Base-by-base conservation (phyloP, 495 filamentous ascomycete species). In the Massariosphaeria phaeospora region DNA sequence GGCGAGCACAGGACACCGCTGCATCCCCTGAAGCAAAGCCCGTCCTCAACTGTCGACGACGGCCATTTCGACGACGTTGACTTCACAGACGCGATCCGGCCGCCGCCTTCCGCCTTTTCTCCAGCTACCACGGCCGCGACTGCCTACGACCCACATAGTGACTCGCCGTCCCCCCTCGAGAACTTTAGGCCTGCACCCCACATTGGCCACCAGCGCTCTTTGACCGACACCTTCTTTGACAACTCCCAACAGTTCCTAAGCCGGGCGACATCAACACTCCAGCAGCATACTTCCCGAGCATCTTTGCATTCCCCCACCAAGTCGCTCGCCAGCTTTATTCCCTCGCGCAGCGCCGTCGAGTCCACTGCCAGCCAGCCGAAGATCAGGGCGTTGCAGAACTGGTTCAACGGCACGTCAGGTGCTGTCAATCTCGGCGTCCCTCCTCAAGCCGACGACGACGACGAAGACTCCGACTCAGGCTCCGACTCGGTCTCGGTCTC, bases 31-130 rank as follows among this genome's bases (percentile, higher is more conserved):
- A 59, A 59, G 26, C 56, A 54, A 26, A 44, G 57, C 35, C 59
- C 59, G 2, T 38, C 50, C 0, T 61, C 58, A 7, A 49, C 38
- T 23, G 26, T 36, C 39, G 51, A 45, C 18, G 20, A 50, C 25
- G 26, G 25, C 6, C 5, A 9, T 18, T 63, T 63, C 34, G 55
- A 63, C 44, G 61, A 63, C 23, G 18, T 51, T 48, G 50, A 46
- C 34, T 39, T 63, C 42, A 15, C 27, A 17, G 55, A 58, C 35
- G 34, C 54, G 1, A 44, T 63, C 23, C 31, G 38, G 3, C 54
- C 55, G 29, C 61, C 61, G 7, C 61, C 61, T 45, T 63, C 61
- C 40, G 61, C 61, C 26, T 48, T 63, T n/a, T n/a, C n/a, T n/a
- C n/a, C n/a, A n/a, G n/a, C n/a, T n/a, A n/a, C n/a, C 36, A 63